Conservation (phyloP, 495 filamentous ascomycete species). For the Tuber calosporum region DNA sequence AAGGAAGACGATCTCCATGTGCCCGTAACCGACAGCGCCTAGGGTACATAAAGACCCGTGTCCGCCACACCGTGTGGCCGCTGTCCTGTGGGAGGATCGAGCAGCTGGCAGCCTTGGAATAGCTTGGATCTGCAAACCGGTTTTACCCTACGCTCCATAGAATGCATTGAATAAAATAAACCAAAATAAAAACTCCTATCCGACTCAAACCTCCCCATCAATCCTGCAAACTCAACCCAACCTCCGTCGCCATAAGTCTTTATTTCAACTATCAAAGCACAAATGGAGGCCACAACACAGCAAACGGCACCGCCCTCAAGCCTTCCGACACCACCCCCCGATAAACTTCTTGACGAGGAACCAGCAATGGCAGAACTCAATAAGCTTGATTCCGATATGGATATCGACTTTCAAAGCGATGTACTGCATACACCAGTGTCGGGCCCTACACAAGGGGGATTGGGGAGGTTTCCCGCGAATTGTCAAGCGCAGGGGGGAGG, state of each 20-base stretch:
- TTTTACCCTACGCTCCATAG: constrained; percentile 29
- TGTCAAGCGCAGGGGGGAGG: constrained; percentile 10
- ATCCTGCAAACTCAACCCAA: neutral
- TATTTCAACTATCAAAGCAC: neutral
- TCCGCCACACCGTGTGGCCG: constrained; percentile 32
- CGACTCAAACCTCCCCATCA: neutral
- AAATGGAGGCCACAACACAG: neutral
- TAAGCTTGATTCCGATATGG: constrained; percentile 28
- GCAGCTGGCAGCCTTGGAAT: constrained; percentile 22
- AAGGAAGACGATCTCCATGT: constrained; percentile 26
- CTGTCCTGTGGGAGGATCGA: constrained; percentile 34
- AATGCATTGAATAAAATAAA: neutral
- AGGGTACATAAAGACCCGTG: constrained; percentile 33
- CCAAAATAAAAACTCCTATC: neutral
- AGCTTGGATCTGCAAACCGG: constrained; percentile 35
- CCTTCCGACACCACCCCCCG: constrained; percentile 33
- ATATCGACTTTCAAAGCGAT: constrained; percentile 33
- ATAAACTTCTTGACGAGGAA: constrained; percentile 31
- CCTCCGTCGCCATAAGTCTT: neutral
- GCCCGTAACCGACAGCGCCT: constrained; percentile 19
- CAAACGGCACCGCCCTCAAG: constrained; percentile 23
- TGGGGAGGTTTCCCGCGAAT: constrained; percentile 5
- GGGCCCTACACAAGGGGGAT: constrained; percentile 20
- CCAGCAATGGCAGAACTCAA: constrained; percentile 19
- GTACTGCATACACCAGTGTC: constrained; percentile 28